Evolutionary conservation across 2,329 filamentous ascomycete genomes (phyloP).

Genomic region (Penicillium sp.): DNA sequence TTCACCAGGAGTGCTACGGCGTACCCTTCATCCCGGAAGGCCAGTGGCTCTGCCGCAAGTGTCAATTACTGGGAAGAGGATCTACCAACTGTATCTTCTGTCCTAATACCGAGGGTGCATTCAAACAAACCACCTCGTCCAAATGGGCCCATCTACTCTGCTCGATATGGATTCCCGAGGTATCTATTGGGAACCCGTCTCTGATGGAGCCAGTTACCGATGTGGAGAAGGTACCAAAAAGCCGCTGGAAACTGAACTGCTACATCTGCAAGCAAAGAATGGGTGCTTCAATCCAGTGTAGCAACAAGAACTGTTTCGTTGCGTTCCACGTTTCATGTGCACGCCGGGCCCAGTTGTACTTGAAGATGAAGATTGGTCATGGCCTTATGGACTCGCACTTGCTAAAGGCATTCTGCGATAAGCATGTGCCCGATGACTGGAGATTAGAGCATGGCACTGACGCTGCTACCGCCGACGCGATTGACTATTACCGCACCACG

Average conservation of each 20-base stretch:
- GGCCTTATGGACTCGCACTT: slow-evolving; percentile 80
- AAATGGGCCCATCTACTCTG: slow-evolving; percentile 98
- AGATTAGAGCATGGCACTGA: slow-evolving; percentile 83
- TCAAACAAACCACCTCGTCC: slow-evolving; percentile 95
- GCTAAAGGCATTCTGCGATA: slow-evolving; percentile 94
- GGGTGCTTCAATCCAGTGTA: slow-evolving; percentile 98
- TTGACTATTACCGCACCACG: slow-evolving; percentile 84
- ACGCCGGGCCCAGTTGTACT: slow-evolving; percentile 79
- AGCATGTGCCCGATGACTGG: slow-evolving; percentile 89
- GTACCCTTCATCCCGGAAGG: slow-evolving; percentile 98
- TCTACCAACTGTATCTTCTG: slow-evolving; percentile 97
- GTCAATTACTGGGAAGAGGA: slow-evolving; percentile 89
- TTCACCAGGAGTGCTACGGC: slow-evolving; percentile 98
- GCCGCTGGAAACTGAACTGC: slow-evolving; percentile 88
- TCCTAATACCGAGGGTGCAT: slow-evolving; percentile 94
- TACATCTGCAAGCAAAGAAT: slow-evolving; percentile 98
- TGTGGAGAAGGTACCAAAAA: slow-evolving; percentile 95
- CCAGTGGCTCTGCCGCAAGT: slow-evolving; percentile 97
- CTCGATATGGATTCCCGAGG: slow-evolving; percentile 98
- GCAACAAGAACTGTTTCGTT: slow-evolving; percentile 95
- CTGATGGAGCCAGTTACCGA: slow-evolving; percentile 99
- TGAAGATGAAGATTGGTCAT: slow-evolving; percentile 95
- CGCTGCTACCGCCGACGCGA: slow-evolving; percentile 77
- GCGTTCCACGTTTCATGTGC: slow-evolving; percentile 98
- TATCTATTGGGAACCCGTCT: slow-evolving; percentile 90